Conservation (phyloP, 768 basidiomycete genomes). For the Sarcodon sp. region DNA sequence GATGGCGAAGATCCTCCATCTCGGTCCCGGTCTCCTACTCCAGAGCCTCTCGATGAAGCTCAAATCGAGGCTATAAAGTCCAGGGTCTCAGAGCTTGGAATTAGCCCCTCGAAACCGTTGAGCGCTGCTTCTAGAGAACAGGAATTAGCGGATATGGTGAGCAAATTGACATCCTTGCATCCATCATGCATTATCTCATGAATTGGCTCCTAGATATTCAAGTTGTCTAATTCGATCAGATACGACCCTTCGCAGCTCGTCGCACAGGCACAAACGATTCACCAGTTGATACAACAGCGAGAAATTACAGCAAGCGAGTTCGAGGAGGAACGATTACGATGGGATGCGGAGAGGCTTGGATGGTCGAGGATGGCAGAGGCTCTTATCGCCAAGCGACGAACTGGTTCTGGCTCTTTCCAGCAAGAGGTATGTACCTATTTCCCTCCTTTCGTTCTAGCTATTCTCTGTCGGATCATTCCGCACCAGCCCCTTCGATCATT, state of each 20-base stretch:
- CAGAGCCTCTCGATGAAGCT: conserved; percentile 26
- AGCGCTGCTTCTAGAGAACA: conserved; percentile 28
- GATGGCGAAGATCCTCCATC: conserved; percentile 9
- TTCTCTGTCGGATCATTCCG: no score
- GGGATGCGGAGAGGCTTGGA: conserved; percentile 47
- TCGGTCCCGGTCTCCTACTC: conserved; percentile 14
- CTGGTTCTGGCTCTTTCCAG: conserved; percentile 22
- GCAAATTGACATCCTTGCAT: conserved; percentile 8
- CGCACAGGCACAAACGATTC: conserved; percentile 51
- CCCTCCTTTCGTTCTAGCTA: not conserved
- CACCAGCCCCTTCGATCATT: no score
- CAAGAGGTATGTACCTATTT: conserved; percentile 27
- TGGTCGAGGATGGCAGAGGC: conserved; percentile 63
- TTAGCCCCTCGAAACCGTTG: conserved; percentile 11
- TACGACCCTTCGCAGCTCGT: conserved; percentile 32
- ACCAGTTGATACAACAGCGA: conserved; percentile 39
- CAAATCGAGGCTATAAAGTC: conserved; percentile 38
- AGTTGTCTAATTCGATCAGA: conserved; percentile 26
- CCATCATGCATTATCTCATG: conserved; percentile 1
- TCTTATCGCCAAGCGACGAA: conserved; percentile 35
- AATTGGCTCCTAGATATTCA: conserved; percentile 25
- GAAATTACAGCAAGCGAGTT: conserved; percentile 39
- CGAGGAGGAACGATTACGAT: conserved; percentile 46
- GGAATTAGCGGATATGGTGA: conserved; percentile 41
- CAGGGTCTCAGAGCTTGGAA: conserved; percentile 30